Evolutionary conservation across 2,329 filamentous ascomycete genomes (phyloP), one percentile per base, ranked within the genome.

Genomic region (Talaromyces islandicus): DNA sequence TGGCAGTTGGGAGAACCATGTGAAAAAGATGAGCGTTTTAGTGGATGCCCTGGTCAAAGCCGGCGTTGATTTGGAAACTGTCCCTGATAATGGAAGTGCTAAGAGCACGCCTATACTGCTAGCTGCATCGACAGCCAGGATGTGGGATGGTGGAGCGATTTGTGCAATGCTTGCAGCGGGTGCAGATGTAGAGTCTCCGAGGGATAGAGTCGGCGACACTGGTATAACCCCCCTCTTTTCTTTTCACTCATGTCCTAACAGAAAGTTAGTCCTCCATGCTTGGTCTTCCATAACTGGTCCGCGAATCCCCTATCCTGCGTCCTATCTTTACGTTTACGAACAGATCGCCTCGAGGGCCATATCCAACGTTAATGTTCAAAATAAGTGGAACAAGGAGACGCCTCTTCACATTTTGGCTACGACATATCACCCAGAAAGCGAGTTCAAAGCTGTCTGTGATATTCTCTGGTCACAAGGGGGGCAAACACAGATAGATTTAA

Each of bases 91-190:
- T 19, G 64, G 65, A 11, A 14, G 52, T 46, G 64, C 64, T 24
- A 58, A 51, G 21, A n/a, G 62, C 25, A 69, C 66, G 3, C 68
- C 69, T 0, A 63, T 69, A 29, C 63, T 62, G 7, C 62, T 61
- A 7, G 69, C 69, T 9, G 52, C 52, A 4, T 64, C 67, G 4
- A 62, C 65, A 21, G n/a, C 54, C 4, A 66, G 66, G 7, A 65
- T 68, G 9, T 68, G 68, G 65, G 63, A 69, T 21, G 66, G 62
- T 2, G 68, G 68, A n/a, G 59, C 63, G 4, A 64, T 67, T 14
- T 64, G 58, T 54, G 68, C 67, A 11, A 51, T 70, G 12, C 24
- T 68, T 21, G 58, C 58, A 2, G 56, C 63, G 25, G 66, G 66
- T 38, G 68, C 68, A 3, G 65, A 67, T 57, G 32, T 66, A 5